A percentile compares a stretch with the other conserved stretches of the same genome.
Conservation (phyloP, 345 rosid species). For the Eucalyptus melliodora region DNA sequence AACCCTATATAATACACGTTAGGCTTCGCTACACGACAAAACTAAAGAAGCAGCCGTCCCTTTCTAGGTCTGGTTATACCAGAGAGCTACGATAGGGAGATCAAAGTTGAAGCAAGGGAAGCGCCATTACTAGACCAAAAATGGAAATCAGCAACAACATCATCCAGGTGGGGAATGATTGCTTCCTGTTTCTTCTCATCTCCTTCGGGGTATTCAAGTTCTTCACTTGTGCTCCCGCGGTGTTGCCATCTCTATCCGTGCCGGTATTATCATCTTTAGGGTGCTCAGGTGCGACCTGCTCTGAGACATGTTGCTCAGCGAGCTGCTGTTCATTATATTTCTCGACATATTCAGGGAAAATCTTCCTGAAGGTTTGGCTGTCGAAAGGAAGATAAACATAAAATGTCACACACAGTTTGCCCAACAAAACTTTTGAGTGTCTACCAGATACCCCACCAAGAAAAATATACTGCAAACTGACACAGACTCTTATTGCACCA, state of each 20-base stretch:
- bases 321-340: constrained; percentile 53
- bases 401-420: neutral
- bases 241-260: constrained; percentile 15
- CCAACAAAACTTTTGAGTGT: neutral
- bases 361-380: constrained; percentile 81
- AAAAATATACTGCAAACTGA: neutral
- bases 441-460: neutral
- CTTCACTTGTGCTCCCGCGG: constrained; percentile 20
- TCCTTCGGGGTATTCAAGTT: constrained; percentile 9
- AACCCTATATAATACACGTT: neutral
- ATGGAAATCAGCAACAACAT: constrained; percentile 73
- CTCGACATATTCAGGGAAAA: constrained; percentile 92
- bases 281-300: constrained; percentile 20
- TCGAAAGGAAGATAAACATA: neutral
- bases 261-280: constrained; percentile 22
- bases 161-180: constrained; percentile 76
- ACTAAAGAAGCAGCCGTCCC: neutral
- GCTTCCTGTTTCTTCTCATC: constrained; percentile 39
- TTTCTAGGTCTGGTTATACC: neutral
- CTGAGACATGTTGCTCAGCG: constrained; percentile 31
- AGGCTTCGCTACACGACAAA: neutral
- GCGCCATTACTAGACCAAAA: constrained; percentile 89
- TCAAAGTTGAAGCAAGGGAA: constrained; percentile 93
- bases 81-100: neutral
- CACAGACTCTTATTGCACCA: neutral